Percentiles rank a stretch among this genome's conserved stretches.
Conservation (phyloP, 441 rosid genomes). For the Rhodomyrtus psidioides region DNA sequence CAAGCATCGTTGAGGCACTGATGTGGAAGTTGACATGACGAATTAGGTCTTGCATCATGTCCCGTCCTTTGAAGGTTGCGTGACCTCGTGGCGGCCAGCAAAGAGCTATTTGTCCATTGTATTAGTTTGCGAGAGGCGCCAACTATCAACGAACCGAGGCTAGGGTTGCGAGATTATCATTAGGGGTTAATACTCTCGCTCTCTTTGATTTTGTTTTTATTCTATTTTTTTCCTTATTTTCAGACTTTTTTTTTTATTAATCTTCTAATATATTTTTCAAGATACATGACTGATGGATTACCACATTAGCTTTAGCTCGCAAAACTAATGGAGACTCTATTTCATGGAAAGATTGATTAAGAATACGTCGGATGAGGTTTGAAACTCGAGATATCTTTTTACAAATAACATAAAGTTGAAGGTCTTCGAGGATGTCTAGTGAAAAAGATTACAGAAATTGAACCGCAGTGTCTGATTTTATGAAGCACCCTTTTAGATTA, state of each 20-base stretch:
- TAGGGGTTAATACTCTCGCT: background rate
- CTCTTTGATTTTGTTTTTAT: background rate
- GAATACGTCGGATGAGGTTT: background rate
- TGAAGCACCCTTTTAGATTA: background rate
- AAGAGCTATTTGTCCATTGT: background rate
- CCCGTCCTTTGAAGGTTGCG: rapidly evolving
- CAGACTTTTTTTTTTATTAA: background rate
- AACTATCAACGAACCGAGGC: rapidly evolving
- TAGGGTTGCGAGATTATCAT: background rate
- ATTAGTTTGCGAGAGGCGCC: background rate
- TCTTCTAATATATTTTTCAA: background rate
- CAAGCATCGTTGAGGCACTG: too few species aligned
- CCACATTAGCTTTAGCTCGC: background rate
- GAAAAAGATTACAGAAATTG: background rate
- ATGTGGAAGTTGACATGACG: background rate
- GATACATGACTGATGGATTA: background rate
- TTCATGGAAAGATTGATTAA: background rate
- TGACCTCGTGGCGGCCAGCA: background rate
- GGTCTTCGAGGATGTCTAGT: background rate
- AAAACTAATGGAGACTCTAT: background rate
- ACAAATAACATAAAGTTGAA: background rate
- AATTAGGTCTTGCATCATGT: background rate
- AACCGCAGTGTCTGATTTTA: background rate
- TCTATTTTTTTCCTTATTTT: background rate
- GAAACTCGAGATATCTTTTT: background rate